Conservation (phyloP, 2,329 filamentous ascomycete genomes). For the Trichoderma brevicompactum region DNA sequence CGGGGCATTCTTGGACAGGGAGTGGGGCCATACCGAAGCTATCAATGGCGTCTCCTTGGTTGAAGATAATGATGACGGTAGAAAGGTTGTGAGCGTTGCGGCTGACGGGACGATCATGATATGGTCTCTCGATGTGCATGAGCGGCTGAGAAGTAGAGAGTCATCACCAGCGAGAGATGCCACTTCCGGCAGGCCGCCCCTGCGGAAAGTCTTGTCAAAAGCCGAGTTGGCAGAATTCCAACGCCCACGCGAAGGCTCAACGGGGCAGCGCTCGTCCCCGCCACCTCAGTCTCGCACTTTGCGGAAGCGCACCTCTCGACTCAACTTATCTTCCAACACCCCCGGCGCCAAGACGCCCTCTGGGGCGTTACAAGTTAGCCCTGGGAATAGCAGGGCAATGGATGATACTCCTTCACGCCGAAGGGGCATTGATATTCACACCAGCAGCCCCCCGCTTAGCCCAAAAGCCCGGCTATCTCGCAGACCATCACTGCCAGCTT, state of each 20-base stretch:
- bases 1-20: constrained; percentile 78
- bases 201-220: constrained; percentile 84
- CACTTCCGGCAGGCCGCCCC: constrained; percentile 67
- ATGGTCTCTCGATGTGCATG: constrained; percentile 64
- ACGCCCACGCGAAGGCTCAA: constrained; percentile 47
- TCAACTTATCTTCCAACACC: constrained; percentile 47
- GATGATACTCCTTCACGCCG: constrained; percentile 56
- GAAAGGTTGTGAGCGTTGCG: constrained; percentile 72
- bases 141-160: constrained; percentile 54
- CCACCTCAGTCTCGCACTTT: constrained; percentile 56
- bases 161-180: constrained; percentile 58
- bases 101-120: constrained; percentile 84
- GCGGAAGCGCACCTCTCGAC: constrained; percentile 59
- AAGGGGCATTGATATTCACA: constrained; percentile 49
- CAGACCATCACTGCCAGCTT: constrained; percentile 59
- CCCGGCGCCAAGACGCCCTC: constrained; percentile 47
- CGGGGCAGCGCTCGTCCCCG: constrained; percentile 52
- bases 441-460: constrained; percentile 55
- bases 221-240: constrained; percentile 84
- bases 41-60: constrained; percentile 83
- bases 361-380: constrained; percentile 47
- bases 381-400: constrained; percentile 45
- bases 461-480: constrained; percentile 53
- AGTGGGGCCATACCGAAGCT: constrained; percentile 94
- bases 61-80: constrained; percentile 59